Base-by-base conservation (phyloP, 139 green algal species). In the Microglena sp. region DNA sequence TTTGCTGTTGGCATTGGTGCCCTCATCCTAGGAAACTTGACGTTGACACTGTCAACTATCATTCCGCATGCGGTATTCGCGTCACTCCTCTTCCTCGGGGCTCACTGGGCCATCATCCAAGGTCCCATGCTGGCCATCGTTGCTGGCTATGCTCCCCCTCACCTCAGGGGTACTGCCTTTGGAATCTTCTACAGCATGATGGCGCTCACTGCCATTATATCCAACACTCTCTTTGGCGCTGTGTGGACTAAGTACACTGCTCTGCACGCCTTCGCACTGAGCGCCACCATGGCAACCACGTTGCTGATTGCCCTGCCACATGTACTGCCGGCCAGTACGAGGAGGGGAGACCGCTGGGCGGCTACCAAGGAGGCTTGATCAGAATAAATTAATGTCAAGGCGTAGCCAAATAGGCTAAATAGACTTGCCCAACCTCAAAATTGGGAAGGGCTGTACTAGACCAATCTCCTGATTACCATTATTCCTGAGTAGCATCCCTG, bases 161-260 rank as follows among this genome's bases (percentile, higher is more conserved):
- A 78, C 36, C 61, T 86, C 22, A 69, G 77, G n/a, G 79, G 79
- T 27, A 86, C 79, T 3, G 79, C 79, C 1, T 86, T 86, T 65
- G 79, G 79, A 33, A 83, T 86, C 70, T 86, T 82, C 53, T 86
- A 86, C 73, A 81, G 73, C 3, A 65, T 80, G 46, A 86, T 86
- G 79, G 79, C 79, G 1, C 18, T 76, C 1, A 78, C 70, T 0
- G 75, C 79, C 1, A 56, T 86, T 29, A 53, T 24, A 7, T 73
- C 73, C 46, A 82, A 82, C 68, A 78, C 60, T 24, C 60, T 81
- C 59, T 86, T 75, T 74, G 79, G 79, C 50, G 70, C 22, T 54
- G 45, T 82, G 28, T 85, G 78, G 77, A 66, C 78, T 46, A 60
- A 54, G 21, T 67, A 57, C 45, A 66, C 62, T 27, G 77, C 77